Evolutionary conservation across 1,284 basidiomycete genomes (phyloP).

Genomic region (Cystobasidium sp.): DNA sequence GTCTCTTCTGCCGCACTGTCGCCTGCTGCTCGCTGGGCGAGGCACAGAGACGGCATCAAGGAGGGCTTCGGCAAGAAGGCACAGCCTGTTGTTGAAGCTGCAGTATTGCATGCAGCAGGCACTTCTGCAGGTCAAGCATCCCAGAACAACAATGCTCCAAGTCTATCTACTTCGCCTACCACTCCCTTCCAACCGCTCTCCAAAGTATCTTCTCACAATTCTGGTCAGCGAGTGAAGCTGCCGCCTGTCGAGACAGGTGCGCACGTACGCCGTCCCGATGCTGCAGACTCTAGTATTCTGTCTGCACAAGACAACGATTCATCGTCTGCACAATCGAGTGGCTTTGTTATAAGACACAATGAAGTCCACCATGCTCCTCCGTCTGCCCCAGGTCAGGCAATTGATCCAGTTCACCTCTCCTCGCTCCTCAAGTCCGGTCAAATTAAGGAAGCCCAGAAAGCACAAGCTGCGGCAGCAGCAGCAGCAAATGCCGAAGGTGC

Average conservation of each 20-base stretch:
- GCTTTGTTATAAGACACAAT: conserved; percentile 16
- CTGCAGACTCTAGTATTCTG: background rate
- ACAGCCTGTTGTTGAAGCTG: conserved; percentile 36
- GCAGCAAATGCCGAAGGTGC: background rate
- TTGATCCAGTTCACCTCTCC: conserved; percentile 17
- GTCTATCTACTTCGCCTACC: conserved; percentile 20
- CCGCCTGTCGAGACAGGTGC: conserved; percentile 28
- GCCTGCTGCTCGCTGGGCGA: conserved; percentile 31
- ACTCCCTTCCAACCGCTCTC: conserved; percentile 7
- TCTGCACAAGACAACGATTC: conserved; percentile 1
- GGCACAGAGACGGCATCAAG: conserved; percentile 27
- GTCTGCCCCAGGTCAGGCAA: conserved; percentile 15
- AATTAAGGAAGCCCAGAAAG: conserved; percentile 1
- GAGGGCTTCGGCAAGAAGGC: conserved; percentile 43
- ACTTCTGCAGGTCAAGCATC: conserved; percentile 18
- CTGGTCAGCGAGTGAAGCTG: background rate
- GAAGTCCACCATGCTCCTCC: conserved; percentile 10
- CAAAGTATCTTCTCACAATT: background rate
- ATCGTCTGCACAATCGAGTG: conserved; percentile 19
- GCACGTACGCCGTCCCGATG: conserved; percentile 9
- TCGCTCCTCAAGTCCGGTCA: conserved; percentile 10
- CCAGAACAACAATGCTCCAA: conserved; percentile 24
- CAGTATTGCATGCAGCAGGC: conserved; percentile 30
- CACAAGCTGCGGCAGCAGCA: background rate
- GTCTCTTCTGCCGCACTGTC: conserved; percentile 23